Base-by-base conservation (phyloP, 495 filamentous ascomycete species). In the Aspergillus bridgeri region DNA sequence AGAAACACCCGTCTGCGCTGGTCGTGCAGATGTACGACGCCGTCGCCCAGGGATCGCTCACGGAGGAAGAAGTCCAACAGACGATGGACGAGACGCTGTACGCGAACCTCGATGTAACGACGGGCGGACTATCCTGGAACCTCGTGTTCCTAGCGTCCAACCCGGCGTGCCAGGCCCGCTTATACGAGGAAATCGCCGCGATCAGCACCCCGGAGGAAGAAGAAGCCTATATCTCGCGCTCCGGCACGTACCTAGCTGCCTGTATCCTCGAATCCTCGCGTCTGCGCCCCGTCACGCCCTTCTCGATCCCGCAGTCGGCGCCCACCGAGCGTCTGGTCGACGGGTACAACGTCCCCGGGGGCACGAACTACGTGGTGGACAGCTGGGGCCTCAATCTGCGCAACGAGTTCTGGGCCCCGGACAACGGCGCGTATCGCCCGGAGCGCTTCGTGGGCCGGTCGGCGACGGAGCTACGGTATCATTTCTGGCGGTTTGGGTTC, bases 71-170 rank as follows among this genome's bases (percentile, higher is more conserved):
- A 47, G 33, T 75, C 1, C 54, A 68, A 3, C 74, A 79, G 15
- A 79, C 76, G 1, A 7, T 80, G 5, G 75, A 76, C 52, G 77
- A 80, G 57, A 65, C 67, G 54, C 66, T 79, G 1, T 79, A 70
- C 57, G 77, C 73, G 2, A 79, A 81, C 51, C 58, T 81, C 0
- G 78, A 81, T 54, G 76, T 79, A 0, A 76, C 76, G 0, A 69
- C 68, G 6, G 65, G 69, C 6, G 70, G 58, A 6, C 17, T 78
- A 1, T 66, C 73, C 1, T 79, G 76, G 76, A 67, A 59, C 18
- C 47, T 74, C 8, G 45, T 78, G 9, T 71, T 75, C 51, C 60
- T 81, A 0, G 78, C 75, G 5, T 58, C 62, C 7, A 20, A 77
- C 57, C 63, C 42, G 1, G 46, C 60, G 3, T 48, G 63, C 4